Conservation (phyloP, 2,329 filamentous ascomycete genomes). For the Colletotrichum godetiae region DNA sequence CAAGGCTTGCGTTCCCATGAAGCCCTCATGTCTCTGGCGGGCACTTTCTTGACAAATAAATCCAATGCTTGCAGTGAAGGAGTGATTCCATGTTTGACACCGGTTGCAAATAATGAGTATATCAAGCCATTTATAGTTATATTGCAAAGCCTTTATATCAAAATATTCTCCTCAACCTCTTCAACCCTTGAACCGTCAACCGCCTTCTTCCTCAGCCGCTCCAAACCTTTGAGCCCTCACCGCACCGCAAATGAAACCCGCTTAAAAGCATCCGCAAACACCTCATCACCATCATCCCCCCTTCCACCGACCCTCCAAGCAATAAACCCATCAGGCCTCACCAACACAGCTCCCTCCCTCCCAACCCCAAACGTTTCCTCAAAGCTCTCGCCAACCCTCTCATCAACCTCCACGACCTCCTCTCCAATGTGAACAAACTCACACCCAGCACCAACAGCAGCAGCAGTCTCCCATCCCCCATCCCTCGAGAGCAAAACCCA, state of each 20-base stretch:
- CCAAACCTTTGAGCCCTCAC: background rate
- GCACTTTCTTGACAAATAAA: no score
- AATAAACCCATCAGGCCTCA: slow-evolving; percentile 17
- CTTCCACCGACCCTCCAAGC: background rate
- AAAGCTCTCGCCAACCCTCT: background rate
- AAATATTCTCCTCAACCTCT: no score
- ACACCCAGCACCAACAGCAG: background rate
- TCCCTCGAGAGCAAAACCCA: slow-evolving; percentile 49
- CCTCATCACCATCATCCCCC: background rate
- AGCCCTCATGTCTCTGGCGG: no score
- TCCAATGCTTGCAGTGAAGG: no score
- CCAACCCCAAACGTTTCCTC: slow-evolving; percentile 2
- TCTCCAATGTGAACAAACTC: background rate
- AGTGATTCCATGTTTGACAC: no score
- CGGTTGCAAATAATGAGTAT: no score
- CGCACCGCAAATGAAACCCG: background rate
- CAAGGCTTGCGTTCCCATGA: no score
- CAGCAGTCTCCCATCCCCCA: slow-evolving; percentile 42
- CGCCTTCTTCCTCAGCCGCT: no score
- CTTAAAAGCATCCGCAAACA: background rate
- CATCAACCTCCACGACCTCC: background rate
- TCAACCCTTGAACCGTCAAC: no score
- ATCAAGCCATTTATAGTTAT: no score
- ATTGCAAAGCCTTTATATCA: no score
- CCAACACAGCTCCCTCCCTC: background rate